Conservation (phyloP, 768 basidiomycete species). For the Leccinum truebloodii region DNA sequence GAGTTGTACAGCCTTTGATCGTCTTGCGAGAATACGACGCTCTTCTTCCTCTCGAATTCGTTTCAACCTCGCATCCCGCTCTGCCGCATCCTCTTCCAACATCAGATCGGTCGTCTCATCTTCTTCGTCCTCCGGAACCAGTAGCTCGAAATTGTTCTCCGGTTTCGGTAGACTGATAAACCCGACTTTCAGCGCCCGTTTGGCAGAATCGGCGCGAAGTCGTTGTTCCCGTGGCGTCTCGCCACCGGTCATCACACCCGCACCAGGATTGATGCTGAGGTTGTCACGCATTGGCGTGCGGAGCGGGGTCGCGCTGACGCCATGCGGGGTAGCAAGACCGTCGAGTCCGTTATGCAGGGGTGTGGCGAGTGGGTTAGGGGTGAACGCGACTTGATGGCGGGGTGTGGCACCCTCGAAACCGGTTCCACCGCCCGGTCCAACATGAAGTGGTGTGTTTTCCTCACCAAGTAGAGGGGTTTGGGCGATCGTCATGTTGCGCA, state of each 20-base stretch:
- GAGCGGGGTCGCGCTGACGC: constrained; percentile 71
- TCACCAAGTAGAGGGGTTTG: constrained; percentile 97
- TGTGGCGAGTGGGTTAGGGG: constrained; percentile 95
- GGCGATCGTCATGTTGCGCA: constrained; percentile 88
- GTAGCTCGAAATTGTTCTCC: constrained; percentile 96
- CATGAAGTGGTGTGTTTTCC: constrained; percentile 94
- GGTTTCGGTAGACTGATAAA: constrained; percentile 87
- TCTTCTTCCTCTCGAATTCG: constrained; percentile 75
- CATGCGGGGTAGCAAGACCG: constrained; percentile 57
- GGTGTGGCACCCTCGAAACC: constrained; percentile 97
- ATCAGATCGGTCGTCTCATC: constrained; percentile 30
- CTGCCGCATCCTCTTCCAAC: constrained; percentile 86
- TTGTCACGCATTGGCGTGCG: constrained; percentile 95
- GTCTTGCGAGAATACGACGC: constrained; percentile 72
- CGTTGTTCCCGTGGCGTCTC: constrained; percentile 80
- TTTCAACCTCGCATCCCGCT: constrained; percentile 77
- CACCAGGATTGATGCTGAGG: constrained; percentile 81
- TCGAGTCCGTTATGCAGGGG: constrained; percentile 55
- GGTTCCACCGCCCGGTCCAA: constrained; percentile 70
- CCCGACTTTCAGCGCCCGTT: constrained; percentile 75
- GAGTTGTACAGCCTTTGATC: constrained; percentile 79
- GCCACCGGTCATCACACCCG: constrained; percentile 53
- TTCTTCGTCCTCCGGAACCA: constrained; percentile 87
- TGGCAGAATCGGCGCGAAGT: constrained; percentile 59
- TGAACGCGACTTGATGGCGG: constrained; percentile 85